Percentiles rank a stretch among this genome's conserved stretches.
Evolutionary conservation across 352 stramenopile genomes (phyloP).

Genomic region (Pythium dissimile): DNA sequence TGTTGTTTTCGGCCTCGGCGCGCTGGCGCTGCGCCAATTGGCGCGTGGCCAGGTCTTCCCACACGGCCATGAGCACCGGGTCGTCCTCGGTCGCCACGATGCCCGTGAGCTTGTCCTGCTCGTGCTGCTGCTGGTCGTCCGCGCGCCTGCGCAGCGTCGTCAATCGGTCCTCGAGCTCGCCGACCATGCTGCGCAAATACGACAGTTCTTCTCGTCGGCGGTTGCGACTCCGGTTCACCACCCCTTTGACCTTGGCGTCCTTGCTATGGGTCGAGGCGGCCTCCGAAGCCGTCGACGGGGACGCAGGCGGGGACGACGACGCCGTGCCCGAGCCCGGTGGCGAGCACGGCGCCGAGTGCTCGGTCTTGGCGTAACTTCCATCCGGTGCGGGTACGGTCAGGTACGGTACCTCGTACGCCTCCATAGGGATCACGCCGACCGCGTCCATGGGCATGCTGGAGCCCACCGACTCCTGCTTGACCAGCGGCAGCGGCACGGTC

Average conservation of each 20-base stretch:
- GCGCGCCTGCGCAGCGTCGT: conserved; percentile 12
- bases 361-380: neutral
- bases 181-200: conserved; percentile 35
- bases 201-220: conserved; percentile 27
- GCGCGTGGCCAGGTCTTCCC: conserved; percentile 16
- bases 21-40: conserved; percentile 24
- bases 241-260: conserved; percentile 1
- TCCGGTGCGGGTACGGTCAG: neutral
- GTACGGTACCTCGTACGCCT: conserved; percentile 1
- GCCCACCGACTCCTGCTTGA: neutral
- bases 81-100: neutral
- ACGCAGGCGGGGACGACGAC: conserved; percentile 3
- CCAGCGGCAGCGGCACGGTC: neutral
- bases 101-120: conserved; percentile 1
- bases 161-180: conserved; percentile 30
- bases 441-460: neutral
- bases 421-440: conserved; percentile 2
- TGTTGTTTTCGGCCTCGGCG: conserved; percentile 21
- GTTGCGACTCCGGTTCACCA: conserved; percentile 16
- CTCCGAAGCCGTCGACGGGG: conserved; percentile 6
- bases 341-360: neutral
- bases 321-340: conserved; percentile 6
- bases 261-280: neutral
- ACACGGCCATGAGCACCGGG: conserved; percentile 14
- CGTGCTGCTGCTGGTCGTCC: conserved; percentile 12